Percentiles rank a stretch among this genome's conserved stretches.
phyloP scores from a whole-genome alignment of 495 filamentous ascomycete species.

The Penicillium simplicissimum region DNA sequence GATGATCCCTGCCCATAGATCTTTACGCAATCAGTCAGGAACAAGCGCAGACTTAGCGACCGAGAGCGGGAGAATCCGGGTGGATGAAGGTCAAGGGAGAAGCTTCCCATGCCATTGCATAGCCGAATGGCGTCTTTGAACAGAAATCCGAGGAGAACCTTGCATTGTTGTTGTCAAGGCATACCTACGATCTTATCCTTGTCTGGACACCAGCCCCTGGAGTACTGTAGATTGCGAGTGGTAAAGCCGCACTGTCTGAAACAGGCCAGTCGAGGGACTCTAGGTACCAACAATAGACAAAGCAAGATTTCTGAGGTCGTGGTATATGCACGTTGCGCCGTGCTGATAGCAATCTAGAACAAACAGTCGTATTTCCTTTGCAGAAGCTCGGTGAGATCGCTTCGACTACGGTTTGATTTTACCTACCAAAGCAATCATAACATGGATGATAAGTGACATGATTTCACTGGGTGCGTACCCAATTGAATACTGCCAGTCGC shows the following conservation, averaged over 20 bases:
- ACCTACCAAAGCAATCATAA: neutral
- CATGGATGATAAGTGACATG: neutral
- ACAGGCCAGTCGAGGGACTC: too few relatives aligned
- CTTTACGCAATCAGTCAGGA: neutral
- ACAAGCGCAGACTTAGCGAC: neutral
- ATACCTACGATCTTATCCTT: neutral
- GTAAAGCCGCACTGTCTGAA: neutral
- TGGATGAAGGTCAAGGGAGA: neutral
- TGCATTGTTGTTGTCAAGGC: neutral
- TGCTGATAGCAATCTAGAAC: slow-evolving; percentile 1
- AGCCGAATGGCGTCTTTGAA: neutral
- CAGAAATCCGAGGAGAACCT: neutral
- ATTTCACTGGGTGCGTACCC: too few relatives aligned
- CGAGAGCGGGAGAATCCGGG: slow-evolving; percentile 3
- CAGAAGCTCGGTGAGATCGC: neutral
- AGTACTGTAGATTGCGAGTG: neutral
- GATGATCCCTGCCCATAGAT: slow-evolving; percentile 9
- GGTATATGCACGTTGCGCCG: slow-evolving; percentile 1
- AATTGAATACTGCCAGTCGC: neutral
- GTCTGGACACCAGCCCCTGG: neutral
- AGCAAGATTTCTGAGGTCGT: neutral
- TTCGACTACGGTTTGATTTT: neutral
- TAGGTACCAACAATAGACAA: neutral
- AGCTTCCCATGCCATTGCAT: neutral
- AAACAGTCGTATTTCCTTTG: neutral